Base-by-base conservation (phyloP, 371 early-diverging fungal species). In the Quaeritorhiza haematococci region DNA sequence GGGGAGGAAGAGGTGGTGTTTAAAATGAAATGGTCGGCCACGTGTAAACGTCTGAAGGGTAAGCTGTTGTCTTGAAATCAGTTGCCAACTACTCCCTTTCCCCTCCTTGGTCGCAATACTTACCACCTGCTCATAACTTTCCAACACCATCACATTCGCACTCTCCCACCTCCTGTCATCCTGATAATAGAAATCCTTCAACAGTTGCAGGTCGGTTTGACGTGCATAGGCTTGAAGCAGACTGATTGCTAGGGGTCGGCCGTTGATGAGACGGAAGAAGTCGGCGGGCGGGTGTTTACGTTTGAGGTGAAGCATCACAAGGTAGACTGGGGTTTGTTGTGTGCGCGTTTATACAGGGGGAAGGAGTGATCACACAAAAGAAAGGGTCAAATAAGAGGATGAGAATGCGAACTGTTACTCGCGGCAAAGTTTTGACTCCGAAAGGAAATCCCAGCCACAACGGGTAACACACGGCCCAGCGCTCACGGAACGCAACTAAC, bases 171-270 rank as follows among this genome's bases (percentile, higher is more conserved):
- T 61, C 15, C 91, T 79, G 64, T 98, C 98, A 59, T 94, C 94
- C 70, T 96, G 96, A 66, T 89, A 94, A 64, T 94, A 96, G 58
- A 93, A 96, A 62, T 94, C 89, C 51, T 87, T 85, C 48, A 98
- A 74, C 0, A 95, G 67, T 17, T 87, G 83, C 24, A 78, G 69
- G 48, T 89, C 87, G 64, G 86, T 86, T 32, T 88, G 78, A 33
- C 79, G 83, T 68, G 86, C 80, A 67, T 92, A 95, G 3, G 83
- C 79, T 60, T 93, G 93, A 24, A 98, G 71, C 7, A 95, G 65
- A 29, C 76, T 81, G 56, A 87, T 81, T 3, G 96, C 97, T 23
- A 90, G 67, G 0, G 89, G 90, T 45, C 90, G 86, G 50, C 84
- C 83, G 49, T 86, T 84, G 52, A 95, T 78, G 34, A 88, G 64